Evolutionary conservation across 352 stramenopile species (phyloP).

Genomic region (Poterioochromonas sp.): DNA sequence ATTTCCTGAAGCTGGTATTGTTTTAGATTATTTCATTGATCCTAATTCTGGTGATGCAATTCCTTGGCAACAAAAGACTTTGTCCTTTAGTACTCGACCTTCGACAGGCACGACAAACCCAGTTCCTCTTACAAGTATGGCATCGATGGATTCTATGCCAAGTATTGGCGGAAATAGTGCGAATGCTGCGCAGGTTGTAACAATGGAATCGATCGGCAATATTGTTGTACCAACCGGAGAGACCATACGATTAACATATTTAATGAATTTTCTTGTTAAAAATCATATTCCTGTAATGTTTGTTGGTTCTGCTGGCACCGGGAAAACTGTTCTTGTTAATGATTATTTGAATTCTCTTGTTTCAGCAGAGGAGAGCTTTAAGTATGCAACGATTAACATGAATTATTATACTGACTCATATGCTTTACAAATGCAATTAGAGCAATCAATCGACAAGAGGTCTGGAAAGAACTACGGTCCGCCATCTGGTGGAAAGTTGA

Average conservation of each 20-base stretch:
- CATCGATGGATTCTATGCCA: neutral
- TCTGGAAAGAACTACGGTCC: conserved; percentile 86
- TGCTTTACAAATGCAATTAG: conserved; percentile 83
- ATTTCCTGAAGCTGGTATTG: conserved; percentile 56
- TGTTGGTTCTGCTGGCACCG: conserved; percentile 82
- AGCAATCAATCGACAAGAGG: conserved; percentile 87
- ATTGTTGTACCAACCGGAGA: conserved; percentile 76
- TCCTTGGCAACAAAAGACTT: conserved; percentile 59
- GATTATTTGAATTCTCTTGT: conserved; percentile 40
- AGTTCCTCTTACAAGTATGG: neutral
- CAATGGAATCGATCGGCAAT: conserved; percentile 51
- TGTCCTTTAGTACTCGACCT: conserved; percentile 25
- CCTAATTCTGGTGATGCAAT: conserved; percentile 60
- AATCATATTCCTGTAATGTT: conserved; percentile 75
- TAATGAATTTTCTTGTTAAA: conserved; percentile 72
- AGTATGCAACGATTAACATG: conserved; percentile 47
- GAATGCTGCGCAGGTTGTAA: conserved; percentile 30
- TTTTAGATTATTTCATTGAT: conserved; percentile 70
- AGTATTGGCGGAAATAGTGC: neutral
- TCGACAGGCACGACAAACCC: too few relatives aligned
- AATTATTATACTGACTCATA: conserved; percentile 85
- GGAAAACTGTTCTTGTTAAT: conserved; percentile 87
- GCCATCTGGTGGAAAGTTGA: conserved; percentile 76
- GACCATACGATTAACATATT: conserved; percentile 67
- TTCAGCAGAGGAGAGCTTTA: conserved; percentile 54